These are phyloP conservation scores for Blastobotrys parvus DNA, from an alignment of 805 yeast genomes.

Conservation along the genomic window DNA sequence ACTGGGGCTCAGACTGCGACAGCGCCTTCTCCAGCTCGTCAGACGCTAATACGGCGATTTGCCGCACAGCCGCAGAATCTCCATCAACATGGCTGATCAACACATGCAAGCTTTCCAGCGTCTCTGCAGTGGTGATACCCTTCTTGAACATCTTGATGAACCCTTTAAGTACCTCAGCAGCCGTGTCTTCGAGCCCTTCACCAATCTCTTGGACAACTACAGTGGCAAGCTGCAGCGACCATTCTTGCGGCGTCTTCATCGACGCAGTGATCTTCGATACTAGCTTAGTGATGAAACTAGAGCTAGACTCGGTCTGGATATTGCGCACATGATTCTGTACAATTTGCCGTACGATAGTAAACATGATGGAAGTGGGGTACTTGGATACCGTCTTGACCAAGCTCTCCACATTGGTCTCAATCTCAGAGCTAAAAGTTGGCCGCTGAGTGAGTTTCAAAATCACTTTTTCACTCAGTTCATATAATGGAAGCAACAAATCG, in stretches of 20 bases:
- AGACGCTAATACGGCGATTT: too few species aligned
- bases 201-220: background rate
- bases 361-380: background rate
- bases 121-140: background rate
- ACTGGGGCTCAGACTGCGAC: too few species aligned
- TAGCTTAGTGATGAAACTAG: background rate
- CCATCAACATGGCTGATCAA: background rate
- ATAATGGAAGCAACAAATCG: conserved; percentile 1
- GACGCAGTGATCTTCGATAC: background rate
- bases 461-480: background rate
- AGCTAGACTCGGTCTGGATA: background rate
- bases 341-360: background rate
- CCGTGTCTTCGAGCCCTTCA: background rate
- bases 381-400: background rate
- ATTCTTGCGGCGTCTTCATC: background rate
- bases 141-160: background rate
- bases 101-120: background rate
- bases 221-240: background rate
- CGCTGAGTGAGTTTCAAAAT: background rate
- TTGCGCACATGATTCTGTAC: background rate
- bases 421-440: conserved; percentile 4
- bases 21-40: too few species aligned
- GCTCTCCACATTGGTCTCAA: conserved; percentile 3
- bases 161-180: background rate
- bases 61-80: background rate